phyloP scores from a whole-genome alignment of 139 green algal genomes.

The Astrephomene gubernaculifera region DNA sequence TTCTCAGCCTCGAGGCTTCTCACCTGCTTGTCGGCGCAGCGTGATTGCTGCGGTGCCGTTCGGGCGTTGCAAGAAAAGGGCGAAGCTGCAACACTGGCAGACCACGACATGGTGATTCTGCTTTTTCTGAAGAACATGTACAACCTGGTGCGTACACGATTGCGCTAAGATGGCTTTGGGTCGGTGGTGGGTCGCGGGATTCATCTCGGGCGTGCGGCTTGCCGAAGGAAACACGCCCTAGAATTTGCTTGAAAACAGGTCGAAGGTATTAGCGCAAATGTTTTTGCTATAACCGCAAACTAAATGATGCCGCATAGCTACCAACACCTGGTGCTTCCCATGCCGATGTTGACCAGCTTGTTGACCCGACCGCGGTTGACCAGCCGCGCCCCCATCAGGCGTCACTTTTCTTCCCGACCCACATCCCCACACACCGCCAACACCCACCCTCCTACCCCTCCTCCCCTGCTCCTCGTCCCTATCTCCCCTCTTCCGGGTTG shows the following conservation, averaged over 20 bases:
- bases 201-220: background rate
- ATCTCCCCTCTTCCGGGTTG: too few species aligned
- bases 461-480: background rate
- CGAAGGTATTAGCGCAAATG: background rate
- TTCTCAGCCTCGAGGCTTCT: background rate
- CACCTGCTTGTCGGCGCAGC: background rate
- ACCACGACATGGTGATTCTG: background rate
- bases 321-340: too few species aligned
- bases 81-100: background rate
- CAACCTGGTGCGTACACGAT: conserved; percentile 8
- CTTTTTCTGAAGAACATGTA: conserved; percentile 33
- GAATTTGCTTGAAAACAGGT: background rate
- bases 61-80: background rate
- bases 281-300: background rate
- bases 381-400: too few species aligned
- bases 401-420: too few species aligned
- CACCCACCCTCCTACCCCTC: background rate
- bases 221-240: background rate
- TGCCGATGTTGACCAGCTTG: too few species aligned
- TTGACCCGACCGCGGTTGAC: too few species aligned
- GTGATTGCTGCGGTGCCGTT: background rate
- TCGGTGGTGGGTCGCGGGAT: background rate
- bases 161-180: background rate
- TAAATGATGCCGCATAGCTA: background rate
- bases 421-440: too few species aligned